phyloP scores from a whole-genome alignment of 495 filamentous ascomycete genomes.

The Letharia lupina region DNA sequence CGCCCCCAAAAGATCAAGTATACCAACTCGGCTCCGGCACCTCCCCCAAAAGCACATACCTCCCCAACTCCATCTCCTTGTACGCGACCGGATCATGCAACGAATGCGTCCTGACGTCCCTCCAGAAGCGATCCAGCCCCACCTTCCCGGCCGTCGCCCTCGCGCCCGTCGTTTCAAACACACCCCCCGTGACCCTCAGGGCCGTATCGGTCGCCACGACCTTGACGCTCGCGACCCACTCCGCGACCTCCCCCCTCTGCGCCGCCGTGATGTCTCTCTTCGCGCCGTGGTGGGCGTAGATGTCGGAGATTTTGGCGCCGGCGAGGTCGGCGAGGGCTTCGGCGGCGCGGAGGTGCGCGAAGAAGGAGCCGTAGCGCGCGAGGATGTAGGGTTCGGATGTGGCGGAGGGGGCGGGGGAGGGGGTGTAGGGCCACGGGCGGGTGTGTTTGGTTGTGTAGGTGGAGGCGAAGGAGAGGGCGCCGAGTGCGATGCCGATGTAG shows the following conservation, averaged over 20 bases:
- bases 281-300: slow-evolving; percentile 34
- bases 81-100: slow-evolving; percentile 57
- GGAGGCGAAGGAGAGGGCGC: slow-evolving; percentile 41
- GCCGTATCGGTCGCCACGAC: slow-evolving; percentile 50
- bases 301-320: slow-evolving; percentile 34
- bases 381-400: slow-evolving; percentile 58
- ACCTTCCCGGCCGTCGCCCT: slow-evolving; percentile 45
- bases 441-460: slow-evolving; percentile 45
- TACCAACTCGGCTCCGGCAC: slow-evolving; percentile 52
- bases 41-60: slow-evolving; percentile 44
- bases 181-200: slow-evolving; percentile 44
- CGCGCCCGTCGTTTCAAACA: slow-evolving; percentile 53
- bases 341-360: slow-evolving; percentile 48
- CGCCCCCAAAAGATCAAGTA: slow-evolving; percentile 23
- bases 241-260: slow-evolving; percentile 48
- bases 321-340: slow-evolving; percentile 48
- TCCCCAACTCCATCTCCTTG: slow-evolving; percentile 50
- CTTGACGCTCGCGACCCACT: slow-evolving; percentile 52
- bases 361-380: slow-evolving; percentile 51
- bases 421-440: slow-evolving; percentile 52
- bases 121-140: slow-evolving; percentile 53
- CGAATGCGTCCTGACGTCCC: slow-evolving; percentile 51
- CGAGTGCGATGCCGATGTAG: slow-evolving; percentile 52
- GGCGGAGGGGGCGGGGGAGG: slow-evolving; percentile 43
- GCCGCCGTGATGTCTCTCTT: slow-evolving; percentile 36